Conservation (phyloP, 2,329 filamentous ascomycete species). For the Penicillium nordicum region DNA sequence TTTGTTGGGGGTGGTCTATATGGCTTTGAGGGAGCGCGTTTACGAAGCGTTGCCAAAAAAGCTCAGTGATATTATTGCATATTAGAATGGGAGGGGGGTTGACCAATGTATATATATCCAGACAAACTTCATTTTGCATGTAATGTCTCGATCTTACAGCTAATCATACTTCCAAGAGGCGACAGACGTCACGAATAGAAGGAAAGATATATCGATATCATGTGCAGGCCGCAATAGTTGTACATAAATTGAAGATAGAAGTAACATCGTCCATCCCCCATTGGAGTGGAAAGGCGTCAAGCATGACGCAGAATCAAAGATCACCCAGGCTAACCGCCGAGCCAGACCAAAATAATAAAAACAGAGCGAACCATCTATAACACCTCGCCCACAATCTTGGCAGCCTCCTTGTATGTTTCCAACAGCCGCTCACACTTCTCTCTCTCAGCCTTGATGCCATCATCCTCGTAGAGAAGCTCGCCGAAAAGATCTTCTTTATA, state of each 20-base stretch:
- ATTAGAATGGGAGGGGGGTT: neutral
- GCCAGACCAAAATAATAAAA: slow-evolving; percentile 8
- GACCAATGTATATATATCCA: neutral
- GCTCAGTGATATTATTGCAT: slow-evolving; percentile 10
- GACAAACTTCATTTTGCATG: neutral
- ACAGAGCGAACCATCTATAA: slow-evolving; percentile 51
- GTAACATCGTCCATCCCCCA: slow-evolving; percentile 11
- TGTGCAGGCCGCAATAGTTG: slow-evolving; percentile 21
- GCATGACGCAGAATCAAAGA: slow-evolving; percentile 5
- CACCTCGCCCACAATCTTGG: slow-evolving; percentile 97
- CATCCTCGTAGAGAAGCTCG: slow-evolving; percentile 94
- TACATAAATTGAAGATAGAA: slow-evolving; percentile 20
- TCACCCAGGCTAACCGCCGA: neutral
- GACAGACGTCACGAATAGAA: neutral
- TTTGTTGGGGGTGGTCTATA: slow-evolving; percentile 91
- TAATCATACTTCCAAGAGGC: neutral
- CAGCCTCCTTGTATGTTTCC: slow-evolving; percentile 92
- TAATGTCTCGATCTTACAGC: neutral
- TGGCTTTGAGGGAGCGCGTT: slow-evolving; percentile 62
- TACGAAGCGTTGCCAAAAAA: slow-evolving; percentile 28
- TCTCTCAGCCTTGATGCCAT: slow-evolving; percentile 92
- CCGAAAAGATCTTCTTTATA: slow-evolving; percentile 91
- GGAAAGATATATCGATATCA: slow-evolving; percentile 15
- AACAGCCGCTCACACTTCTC: slow-evolving; percentile 98
- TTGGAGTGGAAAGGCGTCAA: neutral